phyloP scores from a whole-genome alignment of 2,329 filamentous ascomycete genomes.

The Beauveria sp. region DNA sequence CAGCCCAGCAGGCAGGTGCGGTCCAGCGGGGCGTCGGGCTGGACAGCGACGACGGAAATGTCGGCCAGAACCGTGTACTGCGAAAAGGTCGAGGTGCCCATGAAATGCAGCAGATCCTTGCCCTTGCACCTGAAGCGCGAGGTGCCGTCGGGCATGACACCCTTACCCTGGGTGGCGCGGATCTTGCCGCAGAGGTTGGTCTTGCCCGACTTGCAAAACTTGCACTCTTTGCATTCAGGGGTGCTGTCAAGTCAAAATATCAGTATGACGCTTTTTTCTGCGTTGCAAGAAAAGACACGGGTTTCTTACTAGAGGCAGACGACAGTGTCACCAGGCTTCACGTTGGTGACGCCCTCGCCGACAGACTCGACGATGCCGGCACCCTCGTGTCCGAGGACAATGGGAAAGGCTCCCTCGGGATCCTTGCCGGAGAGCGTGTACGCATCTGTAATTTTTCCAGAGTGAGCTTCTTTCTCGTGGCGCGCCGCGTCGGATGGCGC shows the following conservation, averaged over 20 bases:
- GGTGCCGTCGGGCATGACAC: slow-evolving; percentile 96
- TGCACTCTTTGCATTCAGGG: slow-evolving; percentile 94
- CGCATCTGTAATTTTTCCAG: slow-evolving; percentile 53
- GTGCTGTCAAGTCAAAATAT: slow-evolving; percentile 49
- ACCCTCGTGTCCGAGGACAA: slow-evolving; percentile 84
- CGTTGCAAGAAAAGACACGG: background rate
- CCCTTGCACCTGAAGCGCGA: slow-evolving; percentile 91
- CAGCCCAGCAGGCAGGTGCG: slow-evolving; percentile 92
- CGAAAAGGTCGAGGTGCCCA: slow-evolving; percentile 98
- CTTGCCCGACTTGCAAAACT: slow-evolving; percentile 99
- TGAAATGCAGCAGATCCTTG: slow-evolving; percentile 94
- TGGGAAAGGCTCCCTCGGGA: slow-evolving; percentile 87
- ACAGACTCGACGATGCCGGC: slow-evolving; percentile 89
- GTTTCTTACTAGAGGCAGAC: slow-evolving; percentile 69
- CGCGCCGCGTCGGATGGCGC: background rate
- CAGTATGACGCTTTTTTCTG: background rate
- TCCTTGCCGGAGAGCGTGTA: slow-evolving; percentile 96
- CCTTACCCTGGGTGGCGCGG: slow-evolving; percentile 88
- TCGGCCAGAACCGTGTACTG: slow-evolving; percentile 98
- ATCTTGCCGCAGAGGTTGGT: slow-evolving; percentile 99
- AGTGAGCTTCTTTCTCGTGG: background rate
- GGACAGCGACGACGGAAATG: slow-evolving; percentile 94
- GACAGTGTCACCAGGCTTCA: slow-evolving; percentile 90
- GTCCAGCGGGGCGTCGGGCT: slow-evolving; percentile 87
- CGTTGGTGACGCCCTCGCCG: slow-evolving; percentile 88